Base-by-base conservation (phyloP, 768 basidiomycete genomes). In the Lentinula edodes region DNA sequence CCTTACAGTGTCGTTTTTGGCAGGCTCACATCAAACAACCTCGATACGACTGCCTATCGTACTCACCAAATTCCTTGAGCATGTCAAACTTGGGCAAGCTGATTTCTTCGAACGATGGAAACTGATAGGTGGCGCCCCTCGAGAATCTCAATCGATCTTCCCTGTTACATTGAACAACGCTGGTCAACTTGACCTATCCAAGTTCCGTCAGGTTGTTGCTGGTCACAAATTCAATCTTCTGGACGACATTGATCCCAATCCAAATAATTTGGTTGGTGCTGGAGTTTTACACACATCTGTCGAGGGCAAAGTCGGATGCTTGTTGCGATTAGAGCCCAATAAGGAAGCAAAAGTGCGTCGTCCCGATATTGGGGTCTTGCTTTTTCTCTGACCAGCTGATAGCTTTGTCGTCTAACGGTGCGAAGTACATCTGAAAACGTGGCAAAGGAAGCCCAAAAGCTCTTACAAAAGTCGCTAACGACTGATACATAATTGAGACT, bases 81-180 rank as follows among this genome's bases (percentile, higher is more conserved):
- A 92, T 28, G 95, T 98, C 65, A 89, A 87, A 68, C 83, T 99
- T 38, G 86, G 84, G 10, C 80, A 83, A 63, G 76, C 83, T 0
- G 92, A 97, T 66, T 99, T 98, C 81, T 99, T 98, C 74, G 95
- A 98, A 73, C 80, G 97, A 56, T 99, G 97, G 97, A 95, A 94
- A 73, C 76, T 97, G 66, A 98, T 98, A 56, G 97, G 97, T 6
- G 97, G 97, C 1, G 80, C 93, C 12, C 97, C 97, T 34, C 84
- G 95, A 54, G 97, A 99, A 76, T 85, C 90, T 32, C 97, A 99
- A 71, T 72, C 75, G 52, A 81, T 99, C 59, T 97, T 97, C 74
- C 88, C 93, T 0, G 87, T 98, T 62, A 71, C 76, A 36, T 76
- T 97, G 23, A 85, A 83, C 48, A 76, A 76, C 15, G 70, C 76